Base-by-base conservation (phyloP, 768 basidiomycete genomes). In the Suillus sp. region DNA sequence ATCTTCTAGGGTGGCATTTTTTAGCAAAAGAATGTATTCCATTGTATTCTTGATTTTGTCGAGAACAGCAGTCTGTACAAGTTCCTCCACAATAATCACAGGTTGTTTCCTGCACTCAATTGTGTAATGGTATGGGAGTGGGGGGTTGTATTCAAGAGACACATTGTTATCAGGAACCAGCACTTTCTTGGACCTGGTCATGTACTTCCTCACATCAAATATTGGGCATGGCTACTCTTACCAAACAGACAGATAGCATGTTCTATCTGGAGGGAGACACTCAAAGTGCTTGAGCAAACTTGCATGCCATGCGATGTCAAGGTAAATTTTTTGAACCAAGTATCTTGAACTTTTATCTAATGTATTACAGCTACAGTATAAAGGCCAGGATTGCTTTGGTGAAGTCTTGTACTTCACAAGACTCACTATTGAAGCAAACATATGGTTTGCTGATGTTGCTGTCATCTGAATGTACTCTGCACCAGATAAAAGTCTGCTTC, bases 221-320 rank as follows among this genome's bases (percentile, higher is more conserved):
- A 6, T 27, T 72, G 69, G 69, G 72, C 70, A 18, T 65, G 63
- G 1, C n/a, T 73, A 0, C 61, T 62, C 2, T 61, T 72, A 9
- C 72, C 72, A 4, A 73, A 67, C 48, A 68, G 69, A 1, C 71
- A 72, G 37, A 66, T 71, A 27, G 67, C 63, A 0, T 60, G 66
- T 0, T 68, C 62, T 47, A 43, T 18, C 20, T 62, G 62, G 62
- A 14, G 56, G 14, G 62, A 62, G 42, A 34, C 25, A 0, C 55
- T 58, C 8, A 42, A 22, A 4, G 2, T 47, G 37, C 20, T 35
- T 0, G 55, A 57, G 13, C 18, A 62, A 35, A 53, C 55, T 8
- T 16, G 22, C 8, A 45, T 56, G 25, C 43, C 56, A n/a, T n/a
- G 32, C 2, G 47, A 57, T n/a, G 45, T 62, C 1, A 62, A 62